Evolutionary conservation across 176 grass and related monocot genomes (phyloP), one percentile per base, ranked within the genome.

Genomic region (Tillandsia leiboldiana): DNA sequence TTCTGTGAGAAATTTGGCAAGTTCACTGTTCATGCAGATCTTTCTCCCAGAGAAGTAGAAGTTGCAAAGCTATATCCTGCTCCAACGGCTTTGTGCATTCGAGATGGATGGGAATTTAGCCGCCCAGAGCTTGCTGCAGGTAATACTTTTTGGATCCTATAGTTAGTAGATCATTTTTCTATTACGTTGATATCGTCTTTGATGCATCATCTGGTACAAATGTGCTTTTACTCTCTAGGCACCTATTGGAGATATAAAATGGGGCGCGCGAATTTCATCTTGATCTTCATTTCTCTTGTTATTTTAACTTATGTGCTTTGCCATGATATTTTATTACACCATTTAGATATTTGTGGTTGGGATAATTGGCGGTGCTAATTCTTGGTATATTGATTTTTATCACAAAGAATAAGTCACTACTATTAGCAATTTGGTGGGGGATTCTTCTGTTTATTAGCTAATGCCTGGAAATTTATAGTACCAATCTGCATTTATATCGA

Each of bases 31-130:
- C 20, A 17, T 59, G 68, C 89, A 97, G 89, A 92, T 84, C 79
- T 97, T 53, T 73, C 88, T 63, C 86, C 79, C 65, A 80, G 65
- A 5, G 89, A 92, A 80, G 73, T 65, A 68, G 89, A 92, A 75
- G 51, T 82, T 70, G 82, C 82, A 0, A 85, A 90, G 71, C 80
- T 74, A 66, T 97, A 92, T 75, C 94, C 89, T 87, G 86, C 94
- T 67, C 94, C 87, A 79, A 92, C 89, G 26, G 79, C 94, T 87
- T 85, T 86, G 67, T 97, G 94, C 83, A 85, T 92, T 79, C 83
- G 84, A 77, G 87, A 87, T 83, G 94, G 94, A 66, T 97, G 94
- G 94, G 83, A 81, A 74, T 78, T 92, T 81, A 90, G 81, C 73
- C 77, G 66, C 62, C 81, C 78, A 70, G 94, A 97, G 66, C 66